Base-by-base conservation (phyloP, 164 flowering plant species). In the Brasenia schreberi region DNA sequence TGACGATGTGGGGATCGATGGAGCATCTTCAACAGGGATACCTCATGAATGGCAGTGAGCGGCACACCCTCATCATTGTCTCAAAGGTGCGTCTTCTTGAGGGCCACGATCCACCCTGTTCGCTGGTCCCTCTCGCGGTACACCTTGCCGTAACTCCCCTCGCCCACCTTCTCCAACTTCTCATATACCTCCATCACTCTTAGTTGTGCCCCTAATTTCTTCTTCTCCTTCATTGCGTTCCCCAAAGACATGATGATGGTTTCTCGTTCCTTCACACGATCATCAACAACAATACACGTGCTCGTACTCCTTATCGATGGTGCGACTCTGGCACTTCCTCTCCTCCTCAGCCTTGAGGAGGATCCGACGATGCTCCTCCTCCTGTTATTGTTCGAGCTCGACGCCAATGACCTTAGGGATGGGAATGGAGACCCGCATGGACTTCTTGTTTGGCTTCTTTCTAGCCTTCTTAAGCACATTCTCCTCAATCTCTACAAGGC, bases 141-240 rank as follows among this genome's bases (percentile, higher is more conserved):
- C 7, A 94, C 98, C 79, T 94, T 94, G 43, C 97, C 97, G 75
- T 94, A 94, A 0, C 97, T 94, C 16, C 98, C 98, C 73, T 94
- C 98, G 39, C 98, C 98, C 0, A 94, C 98, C 71, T 94, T 94
- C 83, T 94, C 98, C 1, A 94, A 79, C 82, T 94, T 91, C 87
- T 90, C 94, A 68, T 81, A 91, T 0, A 83, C 90, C 5, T 94
- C 97, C 98, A 89, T 90, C 18, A 78, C 85, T 18, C 42, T 43
- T 52, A 16, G 56, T 0, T 49, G 56, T 16, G 16, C 56, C 56
- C 16, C 16, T 16, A 14, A 9, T 49, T 33, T 4, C 39, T 33
- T 33, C 39, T 33, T 33, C 39, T 33, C 39, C 39, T 33, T 33
- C 39, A 33, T 33, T 33, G 39, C 39, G 39, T 33, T 33, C 39